Percentiles rank a stretch among this genome's conserved stretches.
These are phyloP conservation scores for Cladosporium sp. DNA, from an alignment of 2,329 filamentous ascomycete genomes.

Conservation along the genomic window DNA sequence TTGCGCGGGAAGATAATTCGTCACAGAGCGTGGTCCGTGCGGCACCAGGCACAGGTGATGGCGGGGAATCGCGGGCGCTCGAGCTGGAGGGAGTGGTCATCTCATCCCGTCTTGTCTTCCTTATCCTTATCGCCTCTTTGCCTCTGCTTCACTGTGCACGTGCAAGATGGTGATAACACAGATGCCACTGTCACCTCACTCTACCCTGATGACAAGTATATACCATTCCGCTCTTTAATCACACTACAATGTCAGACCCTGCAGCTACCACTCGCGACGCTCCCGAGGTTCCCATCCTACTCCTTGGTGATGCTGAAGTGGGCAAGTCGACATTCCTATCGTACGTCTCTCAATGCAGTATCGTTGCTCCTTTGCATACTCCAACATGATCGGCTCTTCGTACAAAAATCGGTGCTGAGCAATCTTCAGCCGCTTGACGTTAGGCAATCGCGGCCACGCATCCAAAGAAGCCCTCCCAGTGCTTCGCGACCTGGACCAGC, in stretches of 20 bases:
- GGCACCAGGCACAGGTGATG: not conserved
- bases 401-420: too few species aligned
- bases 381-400: too few species aligned
- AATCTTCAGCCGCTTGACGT: slow-evolving; percentile 23
- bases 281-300: slow-evolving; percentile 47
- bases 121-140: slow-evolving; percentile 1
- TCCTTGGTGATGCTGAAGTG: slow-evolving; percentile 55
- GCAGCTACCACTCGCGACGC: slow-evolving; percentile 8
- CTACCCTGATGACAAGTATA: not conserved
- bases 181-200: not conserved
- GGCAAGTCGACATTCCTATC: slow-evolving; percentile 61
- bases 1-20: slow-evolving; percentile 1
- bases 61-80: not conserved
- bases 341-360: slow-evolving; percentile 48
- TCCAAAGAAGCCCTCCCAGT: slow-evolving; percentile 32
- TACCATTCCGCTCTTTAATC: too few species aligned
- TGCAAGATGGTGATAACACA: not conserved
- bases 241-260: not conserved
- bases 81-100: too few species aligned
- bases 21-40: slow-evolving; percentile 7
- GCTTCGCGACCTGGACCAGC: slow-evolving; percentile 53
- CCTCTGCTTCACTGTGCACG: slow-evolving; percentile 1
- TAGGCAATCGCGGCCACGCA: slow-evolving; percentile 27
- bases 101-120: not conserved
- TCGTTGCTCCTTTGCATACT: not conserved